Conservation (phyloP, 169 alveolate genomes). For the Plasmodium adleri region DNA sequence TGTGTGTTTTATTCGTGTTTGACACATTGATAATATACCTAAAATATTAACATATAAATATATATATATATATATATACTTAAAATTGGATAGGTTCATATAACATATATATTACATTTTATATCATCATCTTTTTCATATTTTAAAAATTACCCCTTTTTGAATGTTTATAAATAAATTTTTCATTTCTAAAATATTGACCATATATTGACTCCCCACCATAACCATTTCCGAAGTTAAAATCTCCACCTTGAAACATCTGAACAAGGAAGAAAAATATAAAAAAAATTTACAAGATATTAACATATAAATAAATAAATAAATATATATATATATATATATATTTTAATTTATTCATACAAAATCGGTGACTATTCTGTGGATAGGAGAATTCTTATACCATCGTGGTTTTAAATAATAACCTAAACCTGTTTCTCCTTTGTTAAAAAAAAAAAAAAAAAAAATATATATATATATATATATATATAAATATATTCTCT, state of each 20-base stretch:
- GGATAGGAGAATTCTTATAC: conserved; percentile 88
- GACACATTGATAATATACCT: conserved; percentile 91
- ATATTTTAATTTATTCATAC: conserved; percentile 63
- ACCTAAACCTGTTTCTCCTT: conserved; percentile 89
- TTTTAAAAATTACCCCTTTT: conserved; percentile 80
- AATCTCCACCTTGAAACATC: conserved; percentile 93
- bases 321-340: not conserved
- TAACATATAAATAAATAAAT: not conserved
- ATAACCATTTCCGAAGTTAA: conserved; percentile 89
- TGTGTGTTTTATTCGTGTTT: conserved; percentile 87
- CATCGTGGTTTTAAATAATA: conserved; percentile 89
- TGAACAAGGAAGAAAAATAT: not conserved
- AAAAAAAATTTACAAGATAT: not conserved
- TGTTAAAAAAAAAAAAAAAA: conserved; percentile 15
- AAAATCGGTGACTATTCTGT: conserved; percentile 86
- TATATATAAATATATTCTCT: not conserved
- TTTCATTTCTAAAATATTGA: conserved; percentile 88
- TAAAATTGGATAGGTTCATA: not conserved
- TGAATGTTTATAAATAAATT: conserved; percentile 85
- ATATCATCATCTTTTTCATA: not conserved
- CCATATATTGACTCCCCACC: conserved; percentile 92
- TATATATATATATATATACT: conserved; percentile 23
- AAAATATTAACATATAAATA: not conserved
- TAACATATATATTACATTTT: too few species aligned
- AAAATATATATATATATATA: not conserved